A percentile compares a stretch with the other conserved stretches of the same genome.
phyloP scores from a whole-genome alignment of 768 basidiomycete species.

The Boletus rubropictus region DNA sequence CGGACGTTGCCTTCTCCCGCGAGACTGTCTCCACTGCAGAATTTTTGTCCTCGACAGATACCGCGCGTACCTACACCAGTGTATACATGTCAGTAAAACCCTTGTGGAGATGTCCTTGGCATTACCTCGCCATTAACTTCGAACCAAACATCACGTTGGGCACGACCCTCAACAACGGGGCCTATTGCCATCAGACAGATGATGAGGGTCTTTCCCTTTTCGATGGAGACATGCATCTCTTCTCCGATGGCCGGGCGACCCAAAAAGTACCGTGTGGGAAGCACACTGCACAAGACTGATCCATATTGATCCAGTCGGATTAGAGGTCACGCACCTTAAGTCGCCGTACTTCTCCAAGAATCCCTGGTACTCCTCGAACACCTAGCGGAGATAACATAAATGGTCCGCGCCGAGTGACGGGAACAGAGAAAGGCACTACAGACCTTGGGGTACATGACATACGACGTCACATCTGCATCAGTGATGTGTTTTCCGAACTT shows the following conservation, averaged over 20 bases:
- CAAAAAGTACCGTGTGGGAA: conserved; percentile 97
- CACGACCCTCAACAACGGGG: conserved; percentile 84
- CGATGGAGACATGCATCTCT: conserved; percentile 95
- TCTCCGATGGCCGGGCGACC: conserved; percentile 87
- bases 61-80: conserved; percentile 73
- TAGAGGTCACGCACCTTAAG: conserved; percentile 56
- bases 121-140: conserved; percentile 93
- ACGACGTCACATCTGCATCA: conserved; percentile 88
- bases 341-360: conserved; percentile 97
- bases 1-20: conserved; percentile 88
- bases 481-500: conserved; percentile 96
- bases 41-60: conserved; percentile 93
- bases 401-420: conserved; percentile 3
- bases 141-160: conserved; percentile 96
- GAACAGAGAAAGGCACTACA: conserved; percentile 10
- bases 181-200: conserved; percentile 94
- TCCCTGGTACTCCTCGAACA: conserved; percentile 94
- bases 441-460: conserved; percentile 98
- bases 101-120: conserved; percentile 5
- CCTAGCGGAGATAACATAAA: conserved; percentile 40
- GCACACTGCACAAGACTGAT: conserved; percentile 50
- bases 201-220: conserved; percentile 94
- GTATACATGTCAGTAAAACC: conserved; percentile 13
- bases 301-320: conserved; percentile 6
- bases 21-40: conserved; percentile 94